Evolutionary conservation across 805 yeast genomes (phyloP).

Genomic region (Candida bentonensis): DNA sequence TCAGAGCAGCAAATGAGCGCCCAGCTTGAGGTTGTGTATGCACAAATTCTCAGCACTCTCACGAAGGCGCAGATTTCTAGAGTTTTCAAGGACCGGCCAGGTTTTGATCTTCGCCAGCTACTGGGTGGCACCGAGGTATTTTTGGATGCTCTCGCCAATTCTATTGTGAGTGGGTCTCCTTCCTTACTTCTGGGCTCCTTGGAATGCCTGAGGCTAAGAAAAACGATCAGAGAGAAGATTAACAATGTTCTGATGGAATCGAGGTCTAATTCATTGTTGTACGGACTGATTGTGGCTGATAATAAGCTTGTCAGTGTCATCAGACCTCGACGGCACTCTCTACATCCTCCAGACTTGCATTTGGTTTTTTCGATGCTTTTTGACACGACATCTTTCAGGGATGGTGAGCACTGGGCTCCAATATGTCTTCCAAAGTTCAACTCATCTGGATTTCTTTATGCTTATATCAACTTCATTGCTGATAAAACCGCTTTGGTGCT

Average conservation of each 20-base stretch:
- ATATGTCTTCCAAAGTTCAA: slow-evolving; percentile 86
- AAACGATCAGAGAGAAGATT: slow-evolving; percentile 42
- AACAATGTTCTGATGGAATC: slow-evolving; percentile 38
- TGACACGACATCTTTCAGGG: slow-evolving; percentile 37
- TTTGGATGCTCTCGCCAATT: slow-evolving; percentile 46
- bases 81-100: slow-evolving; percentile 56
- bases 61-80: slow-evolving; percentile 66
- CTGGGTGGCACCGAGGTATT: slow-evolving; percentile 67
- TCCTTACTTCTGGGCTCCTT: slow-evolving; percentile 51
- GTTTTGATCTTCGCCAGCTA: slow-evolving; percentile 66
- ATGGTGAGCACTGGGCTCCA: slow-evolving; percentile 79
- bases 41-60: slow-evolving; percentile 66
- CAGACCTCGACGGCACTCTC: slow-evolving; percentile 62
- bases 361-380: slow-evolving; percentile 58
- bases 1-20: slow-evolving; percentile 31
- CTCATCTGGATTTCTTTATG: slow-evolving; percentile 72
- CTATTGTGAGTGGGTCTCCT: slow-evolving; percentile 40
- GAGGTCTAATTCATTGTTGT: slow-evolving; percentile 44
- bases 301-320: slow-evolving; percentile 55
- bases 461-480: slow-evolving; percentile 53
- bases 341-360: slow-evolving; percentile 73
- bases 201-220: slow-evolving; percentile 46
- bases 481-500: slow-evolving; percentile 30
- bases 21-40: slow-evolving; percentile 61
- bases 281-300: slow-evolving; percentile 57